A percentile compares a stretch with the other conserved stretches of the same genome.
Conservation (phyloP, 2,329 filamentous ascomycete species). For the Xylaria sp. region DNA sequence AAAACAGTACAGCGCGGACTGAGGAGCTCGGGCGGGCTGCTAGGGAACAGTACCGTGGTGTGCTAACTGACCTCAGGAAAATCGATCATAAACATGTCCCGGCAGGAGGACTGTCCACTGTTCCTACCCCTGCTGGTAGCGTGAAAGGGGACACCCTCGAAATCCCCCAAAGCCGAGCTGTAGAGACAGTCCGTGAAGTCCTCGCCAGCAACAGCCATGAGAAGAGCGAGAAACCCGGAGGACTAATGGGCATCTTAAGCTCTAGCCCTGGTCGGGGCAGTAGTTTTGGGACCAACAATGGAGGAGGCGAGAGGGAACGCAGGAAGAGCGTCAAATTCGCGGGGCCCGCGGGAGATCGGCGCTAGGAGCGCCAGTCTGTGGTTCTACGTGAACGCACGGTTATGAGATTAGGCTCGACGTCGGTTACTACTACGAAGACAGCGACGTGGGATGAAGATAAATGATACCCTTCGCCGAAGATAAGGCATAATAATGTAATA, state of each 20-base stretch:
- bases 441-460: neutral
- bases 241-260: conserved; percentile 57
- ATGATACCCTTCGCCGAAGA: neutral
- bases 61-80: conserved; percentile 27
- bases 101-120: conserved; percentile 22
- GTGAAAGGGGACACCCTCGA: conserved; percentile 59
- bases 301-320: conserved; percentile 55
- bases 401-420: neutral
- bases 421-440: neutral
- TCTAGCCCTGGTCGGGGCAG: conserved; percentile 53
- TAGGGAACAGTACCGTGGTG: conserved; percentile 48
- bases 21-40: conserved; percentile 60
- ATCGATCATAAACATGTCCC: conserved; percentile 24
- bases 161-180: conserved; percentile 63
- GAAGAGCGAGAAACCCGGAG: conserved; percentile 27
- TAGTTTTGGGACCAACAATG: conserved; percentile 28
- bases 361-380: conserved; percentile 29
- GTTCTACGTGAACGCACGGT: neutral
- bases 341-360: conserved; percentile 46
- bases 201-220: conserved; percentile 38
- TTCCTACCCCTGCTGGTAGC: conserved; percentile 30
- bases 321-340: conserved; percentile 71
- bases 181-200: conserved; percentile 63
- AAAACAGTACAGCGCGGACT: conserved; percentile 50
- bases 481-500: conserved; percentile 3